A percentile compares a stretch with the other conserved stretches of the same genome.
Evolutionary conservation across 352 stramenopile species (phyloP).

Genomic region (Globisporangium recalcitrans): DNA sequence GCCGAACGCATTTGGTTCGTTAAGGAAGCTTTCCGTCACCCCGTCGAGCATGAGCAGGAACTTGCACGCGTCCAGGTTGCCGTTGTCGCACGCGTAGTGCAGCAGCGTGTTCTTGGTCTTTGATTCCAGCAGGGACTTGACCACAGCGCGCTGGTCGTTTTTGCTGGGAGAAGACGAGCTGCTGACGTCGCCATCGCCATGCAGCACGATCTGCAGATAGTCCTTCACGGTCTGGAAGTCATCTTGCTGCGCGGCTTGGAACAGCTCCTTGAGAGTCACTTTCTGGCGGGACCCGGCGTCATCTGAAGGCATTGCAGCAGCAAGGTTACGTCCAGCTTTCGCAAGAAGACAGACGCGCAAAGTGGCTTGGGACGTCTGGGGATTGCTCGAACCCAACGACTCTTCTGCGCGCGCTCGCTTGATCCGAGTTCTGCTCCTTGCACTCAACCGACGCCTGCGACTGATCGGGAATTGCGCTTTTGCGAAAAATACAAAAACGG

Average conservation of each 20-base stretch:
- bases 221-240: slow-evolving; percentile 57
- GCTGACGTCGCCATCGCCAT: slow-evolving; percentile 21
- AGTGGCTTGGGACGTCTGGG: not conserved
- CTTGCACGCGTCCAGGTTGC: slow-evolving; percentile 80
- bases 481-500: slow-evolving; percentile 1
- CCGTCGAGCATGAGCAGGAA: slow-evolving; percentile 69
- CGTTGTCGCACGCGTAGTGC: slow-evolving; percentile 79
- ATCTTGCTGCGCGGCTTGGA: slow-evolving; percentile 61
- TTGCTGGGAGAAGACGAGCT: not conserved
- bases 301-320: slow-evolving; percentile 1
- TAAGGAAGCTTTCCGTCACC: slow-evolving; percentile 51
- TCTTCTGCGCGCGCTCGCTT: not conserved
- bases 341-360: not conserved
- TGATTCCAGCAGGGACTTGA: slow-evolving; percentile 45
- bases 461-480: not conserved
- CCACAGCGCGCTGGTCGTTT: slow-evolving; percentile 9
- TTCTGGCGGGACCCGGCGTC: slow-evolving; percentile 5
- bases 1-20: slow-evolving; percentile 70
- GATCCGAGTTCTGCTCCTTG: not conserved
- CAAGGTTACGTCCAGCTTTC: not conserved
- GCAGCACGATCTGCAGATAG: slow-evolving; percentile 49
- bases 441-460: slow-evolving; percentile 10
- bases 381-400: too few relatives aligned
- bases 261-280: slow-evolving; percentile 59
- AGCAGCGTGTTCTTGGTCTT: slow-evolving; percentile 74